phyloP scores from a whole-genome alignment of 768 basidiomycete species.

The Botryobasidium botryosum region DNA sequence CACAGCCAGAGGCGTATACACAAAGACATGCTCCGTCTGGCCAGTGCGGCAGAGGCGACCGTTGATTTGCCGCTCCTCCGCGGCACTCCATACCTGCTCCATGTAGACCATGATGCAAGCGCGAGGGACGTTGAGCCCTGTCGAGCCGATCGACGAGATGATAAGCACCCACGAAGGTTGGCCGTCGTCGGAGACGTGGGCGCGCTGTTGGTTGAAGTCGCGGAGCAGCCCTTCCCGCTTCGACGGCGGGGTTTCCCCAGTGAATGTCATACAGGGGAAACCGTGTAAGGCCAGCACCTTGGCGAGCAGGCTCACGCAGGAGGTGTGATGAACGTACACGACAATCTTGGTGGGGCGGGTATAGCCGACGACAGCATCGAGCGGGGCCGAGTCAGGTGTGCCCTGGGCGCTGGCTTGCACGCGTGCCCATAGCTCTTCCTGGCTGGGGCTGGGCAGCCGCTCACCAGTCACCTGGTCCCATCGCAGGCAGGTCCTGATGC shows the following conservation, averaged over 20 bases:
- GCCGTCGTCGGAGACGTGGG: neutral
- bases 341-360: no score
- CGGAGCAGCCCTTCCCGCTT: neutral
- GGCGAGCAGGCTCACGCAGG: no score
- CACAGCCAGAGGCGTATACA: neutral
- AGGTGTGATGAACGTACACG: no score
- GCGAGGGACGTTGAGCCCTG: neutral
- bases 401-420: no score
- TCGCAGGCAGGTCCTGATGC: no score
- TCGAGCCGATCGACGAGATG: neutral
- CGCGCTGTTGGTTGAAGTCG: neutral
- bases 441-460: no score
- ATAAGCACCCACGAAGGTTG: neutral
- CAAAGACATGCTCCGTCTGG: neutral
- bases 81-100: constrained; percentile 1
- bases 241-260: neutral
- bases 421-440: no score
- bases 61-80: neutral
- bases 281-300: neutral
- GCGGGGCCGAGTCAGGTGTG: no score
- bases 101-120: neutral
- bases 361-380: no score
- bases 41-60: neutral
- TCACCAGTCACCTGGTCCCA: no score
- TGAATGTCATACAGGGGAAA: neutral